Base-by-base conservation (phyloP, 1,139 yeast species). In the Kazachstania sp. region DNA sequence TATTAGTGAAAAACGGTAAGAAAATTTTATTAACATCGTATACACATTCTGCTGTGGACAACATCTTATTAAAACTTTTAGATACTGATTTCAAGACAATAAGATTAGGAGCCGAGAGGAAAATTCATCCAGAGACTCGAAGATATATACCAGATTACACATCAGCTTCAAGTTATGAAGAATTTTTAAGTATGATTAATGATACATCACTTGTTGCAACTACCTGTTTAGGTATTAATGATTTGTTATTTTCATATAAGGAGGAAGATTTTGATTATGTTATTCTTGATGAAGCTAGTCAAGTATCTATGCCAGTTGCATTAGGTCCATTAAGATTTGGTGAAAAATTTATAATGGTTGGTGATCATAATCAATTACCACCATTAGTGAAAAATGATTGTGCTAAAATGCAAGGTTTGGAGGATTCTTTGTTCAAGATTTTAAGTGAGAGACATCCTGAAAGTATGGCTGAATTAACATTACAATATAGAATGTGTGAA, bases 1-100 rank as follows among this genome's bases (percentile, higher is more conserved):
- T 75, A 37, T 66, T 92, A 34, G 84, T 83, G 0, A 65, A 66
- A 1, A 73, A 73, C 35, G 80, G 79, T 1, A 84, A 85, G 57
- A 71, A 86, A 0, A 83, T 92, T 0, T 69, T 92, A 39, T 67
- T 94, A 44, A 78, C 97, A 0, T 86, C 96, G 0, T 88, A 86
- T 61, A 92, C 99, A 0, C 95, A 92, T 62, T 85, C 97, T 0
- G 97, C 98, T 0, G 97, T 94, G 7, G 98, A 92, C 61, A 92
- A 92, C 55, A 86, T 94, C 48, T 68, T 92, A 45, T 67, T 86
- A 41, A 92, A 92, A 61, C 67, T 92, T 15, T 71, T 74, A 29
- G 74, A 74, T 34, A 62, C 68, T 30, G 71, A 69, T 2, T 68
- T 82, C 3, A 74, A 71, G 7, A 74, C 83, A 16, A 60, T 81